Evolutionary conservation across 805 yeast genomes (phyloP).

Genomic region (Ogataea haglerorum): DNA sequence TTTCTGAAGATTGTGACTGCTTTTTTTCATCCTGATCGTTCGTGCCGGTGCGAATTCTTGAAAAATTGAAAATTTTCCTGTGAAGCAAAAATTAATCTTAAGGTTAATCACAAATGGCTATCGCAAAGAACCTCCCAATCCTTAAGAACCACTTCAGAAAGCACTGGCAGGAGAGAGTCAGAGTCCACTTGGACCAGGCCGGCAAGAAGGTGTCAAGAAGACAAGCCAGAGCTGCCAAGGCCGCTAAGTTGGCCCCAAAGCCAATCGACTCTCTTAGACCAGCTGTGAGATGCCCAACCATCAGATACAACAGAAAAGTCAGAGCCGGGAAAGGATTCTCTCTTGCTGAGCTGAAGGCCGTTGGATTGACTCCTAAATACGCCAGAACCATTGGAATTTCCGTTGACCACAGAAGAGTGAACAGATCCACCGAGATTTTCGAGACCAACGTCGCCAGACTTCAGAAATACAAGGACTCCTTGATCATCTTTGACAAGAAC

Average conservation of each 20-base stretch:
- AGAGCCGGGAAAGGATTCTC: constrained; percentile 99
- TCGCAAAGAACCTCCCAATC: constrained; percentile 97
- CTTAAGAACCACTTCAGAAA: constrained; percentile 99
- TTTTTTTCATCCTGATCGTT: constrained; percentile 1
- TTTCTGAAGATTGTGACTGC: constrained; percentile 6
- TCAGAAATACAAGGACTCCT: constrained; percentile 92
- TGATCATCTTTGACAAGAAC: constrained; percentile 92
- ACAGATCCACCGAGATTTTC: constrained; percentile 94
- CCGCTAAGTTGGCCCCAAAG: constrained; percentile 95
- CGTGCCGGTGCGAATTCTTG: constrained; percentile 6
- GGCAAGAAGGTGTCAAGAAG: constrained; percentile 99
- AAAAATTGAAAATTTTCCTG: constrained; percentile 9
- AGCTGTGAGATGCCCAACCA: constrained; percentile 97
- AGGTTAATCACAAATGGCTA: constrained; percentile 52
- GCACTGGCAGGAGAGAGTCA: constrained; percentile 99
- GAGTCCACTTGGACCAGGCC: constrained; percentile 99
- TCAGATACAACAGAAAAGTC: constrained; percentile 98
- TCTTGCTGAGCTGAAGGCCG: constrained; percentile 96
- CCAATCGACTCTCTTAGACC: constrained; percentile 97
- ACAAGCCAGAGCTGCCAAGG: constrained; percentile 87
- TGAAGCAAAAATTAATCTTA: constrained; percentile 6
- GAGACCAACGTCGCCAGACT: constrained; percentile 94
- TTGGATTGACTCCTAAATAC: constrained; percentile 87
- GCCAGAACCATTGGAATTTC: constrained; percentile 99
- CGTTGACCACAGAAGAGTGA: constrained; percentile 99